phyloP scores from a whole-genome alignment of 257 asterid species.

The Osmanthus fragrans region DNA sequence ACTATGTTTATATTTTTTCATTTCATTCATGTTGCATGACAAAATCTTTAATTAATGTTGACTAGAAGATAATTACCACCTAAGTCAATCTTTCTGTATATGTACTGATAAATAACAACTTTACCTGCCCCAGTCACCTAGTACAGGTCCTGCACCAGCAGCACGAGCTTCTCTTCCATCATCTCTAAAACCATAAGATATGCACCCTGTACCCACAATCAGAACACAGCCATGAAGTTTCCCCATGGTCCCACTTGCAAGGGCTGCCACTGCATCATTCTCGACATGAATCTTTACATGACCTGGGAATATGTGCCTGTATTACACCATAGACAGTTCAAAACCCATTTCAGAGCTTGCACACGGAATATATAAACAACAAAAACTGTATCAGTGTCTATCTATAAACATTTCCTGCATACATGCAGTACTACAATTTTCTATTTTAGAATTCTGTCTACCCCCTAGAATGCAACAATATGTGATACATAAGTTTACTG shows the following conservation, averaged over 20 bases:
- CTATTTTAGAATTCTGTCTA: not conserved
- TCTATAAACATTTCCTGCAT: not conserved
- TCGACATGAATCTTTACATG: slow-evolving; percentile 67
- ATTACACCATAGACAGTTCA: slow-evolving; percentile 24
- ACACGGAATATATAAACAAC: slow-evolving; percentile 5
- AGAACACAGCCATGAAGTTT: slow-evolving; percentile 91
- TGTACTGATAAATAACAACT: slow-evolving; percentile 12
- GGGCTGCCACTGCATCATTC: slow-evolving; percentile 98
- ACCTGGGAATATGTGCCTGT: slow-evolving; percentile 68
- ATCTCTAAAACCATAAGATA: slow-evolving; percentile 88
- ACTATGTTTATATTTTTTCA: not conserved
- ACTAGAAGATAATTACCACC: not conserved
- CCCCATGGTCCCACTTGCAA: slow-evolving; percentile 98
- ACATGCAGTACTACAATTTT: slow-evolving; percentile 5
- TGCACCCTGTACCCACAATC: slow-evolving; percentile 95
- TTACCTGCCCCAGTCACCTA: slow-evolving; percentile 99
- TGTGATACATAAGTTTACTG: not conserved
- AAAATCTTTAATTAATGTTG: not conserved
- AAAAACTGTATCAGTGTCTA: not conserved
- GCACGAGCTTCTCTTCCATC: slow-evolving; percentile 95
- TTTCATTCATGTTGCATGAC: not conserved
- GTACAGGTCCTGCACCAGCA: slow-evolving; percentile 95
- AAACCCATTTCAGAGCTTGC: slow-evolving; percentile 20
- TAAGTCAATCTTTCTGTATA: not conserved
- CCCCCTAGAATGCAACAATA: not conserved